Conservation (phyloP, 495 filamentous ascomycete species). For the Penicillium macrosclerotiorum region DNA sequence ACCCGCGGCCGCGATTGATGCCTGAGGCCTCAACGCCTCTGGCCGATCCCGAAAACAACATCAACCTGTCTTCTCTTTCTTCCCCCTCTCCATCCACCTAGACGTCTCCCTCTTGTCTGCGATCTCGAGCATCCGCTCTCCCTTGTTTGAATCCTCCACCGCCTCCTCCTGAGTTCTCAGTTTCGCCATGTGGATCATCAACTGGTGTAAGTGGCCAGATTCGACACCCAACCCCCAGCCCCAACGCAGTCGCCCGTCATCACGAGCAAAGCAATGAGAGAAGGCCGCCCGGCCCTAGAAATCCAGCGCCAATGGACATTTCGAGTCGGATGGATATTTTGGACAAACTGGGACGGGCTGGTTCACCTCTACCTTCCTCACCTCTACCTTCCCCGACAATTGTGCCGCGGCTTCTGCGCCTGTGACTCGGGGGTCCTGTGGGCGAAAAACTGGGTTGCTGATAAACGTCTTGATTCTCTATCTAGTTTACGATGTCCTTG, state of each 20-base stretch:
- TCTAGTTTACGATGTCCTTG: conserved; percentile 88
- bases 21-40: conserved; percentile 21
- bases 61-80: conserved; percentile 33
- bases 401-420: conserved; percentile 15
- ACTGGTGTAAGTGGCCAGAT: conserved; percentile 86
- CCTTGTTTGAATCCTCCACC: conserved; percentile 7
- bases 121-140: conserved; percentile 3
- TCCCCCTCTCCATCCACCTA: conserved; percentile 24
- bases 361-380: too few relatives aligned
- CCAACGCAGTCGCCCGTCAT: conserved; percentile 9
- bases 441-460: conserved; percentile 9
- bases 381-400: neutral
- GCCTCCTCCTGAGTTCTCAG: conserved; percentile 4
- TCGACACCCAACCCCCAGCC: conserved; percentile 12
- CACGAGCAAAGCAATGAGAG: neutral
- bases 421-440: conserved; percentile 10
- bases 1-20: conserved; percentile 17
- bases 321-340: too few relatives aligned
- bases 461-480: conserved; percentile 5
- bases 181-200: conserved; percentile 85
- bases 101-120: conserved; percentile 8
- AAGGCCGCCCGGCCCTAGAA: neutral
- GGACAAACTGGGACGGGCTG: too few relatives aligned
- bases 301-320: too few relatives aligned
- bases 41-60: conserved; percentile 30